Percentiles rank a stretch among this genome's conserved stretches.
These are phyloP conservation scores for Canna indica DNA, from an alignment of 176 grass and related monocot genomes.

Conservation along the genomic window DNA sequence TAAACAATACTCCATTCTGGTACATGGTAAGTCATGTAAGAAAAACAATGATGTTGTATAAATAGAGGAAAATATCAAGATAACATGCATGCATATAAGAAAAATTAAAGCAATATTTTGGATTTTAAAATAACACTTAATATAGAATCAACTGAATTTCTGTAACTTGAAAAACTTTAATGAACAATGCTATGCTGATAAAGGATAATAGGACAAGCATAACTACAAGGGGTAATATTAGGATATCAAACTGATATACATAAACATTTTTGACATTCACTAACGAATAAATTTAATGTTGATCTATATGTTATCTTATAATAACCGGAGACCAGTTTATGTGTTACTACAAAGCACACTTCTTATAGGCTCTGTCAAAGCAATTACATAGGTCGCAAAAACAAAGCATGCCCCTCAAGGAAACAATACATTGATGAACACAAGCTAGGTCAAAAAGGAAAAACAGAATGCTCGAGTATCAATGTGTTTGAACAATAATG, in stretches of 20 bases:
- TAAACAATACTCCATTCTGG: conserved; percentile 60
- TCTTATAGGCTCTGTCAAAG: not conserved
- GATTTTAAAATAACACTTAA: not conserved
- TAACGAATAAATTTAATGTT: not conserved
- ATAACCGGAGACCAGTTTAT: too few species aligned
- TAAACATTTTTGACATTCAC: not conserved
- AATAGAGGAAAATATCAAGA: not conserved
- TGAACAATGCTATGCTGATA: too few species aligned
- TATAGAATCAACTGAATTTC: not conserved
- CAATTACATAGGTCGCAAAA: not conserved
- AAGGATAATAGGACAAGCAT: not conserved
- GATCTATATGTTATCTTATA: not conserved
- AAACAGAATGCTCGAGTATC: not conserved
- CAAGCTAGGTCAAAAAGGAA: not conserved
- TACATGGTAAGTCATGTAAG: conserved; percentile 15
- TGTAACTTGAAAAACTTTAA: not conserved
- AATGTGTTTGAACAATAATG: not conserved
- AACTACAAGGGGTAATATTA: not conserved
- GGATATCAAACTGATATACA: not conserved
- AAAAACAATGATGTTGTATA: conserved; percentile 2
- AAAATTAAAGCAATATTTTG: not conserved
- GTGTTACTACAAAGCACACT: not conserved
- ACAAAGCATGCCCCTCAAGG: not conserved
- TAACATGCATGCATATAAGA: not conserved
- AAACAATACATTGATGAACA: not conserved